These are phyloP conservation scores for Trichoderma afroharzianum DNA, from an alignment of 2,329 filamentous ascomycete species.

Conservation along the genomic window DNA sequence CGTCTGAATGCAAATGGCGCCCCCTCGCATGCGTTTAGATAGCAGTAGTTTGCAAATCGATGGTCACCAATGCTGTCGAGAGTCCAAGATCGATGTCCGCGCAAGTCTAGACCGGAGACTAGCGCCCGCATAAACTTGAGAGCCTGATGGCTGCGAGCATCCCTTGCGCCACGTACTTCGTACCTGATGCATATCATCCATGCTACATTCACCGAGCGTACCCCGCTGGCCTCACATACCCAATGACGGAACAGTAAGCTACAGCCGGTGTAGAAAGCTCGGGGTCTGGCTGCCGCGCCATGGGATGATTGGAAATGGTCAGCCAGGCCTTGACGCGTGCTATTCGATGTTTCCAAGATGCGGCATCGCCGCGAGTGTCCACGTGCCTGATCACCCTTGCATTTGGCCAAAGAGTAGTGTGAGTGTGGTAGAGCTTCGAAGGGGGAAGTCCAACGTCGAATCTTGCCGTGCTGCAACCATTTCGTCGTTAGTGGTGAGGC, in stretches of 20 bases:
- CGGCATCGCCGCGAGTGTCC: conserved; percentile 9
- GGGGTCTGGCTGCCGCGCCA: conserved; percentile 1
- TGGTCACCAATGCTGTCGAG: neutral
- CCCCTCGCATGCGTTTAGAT: conserved; percentile 1
- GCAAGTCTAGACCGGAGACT: conserved; percentile 10
- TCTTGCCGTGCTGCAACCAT: neutral
- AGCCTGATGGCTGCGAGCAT: conserved; percentile 4
- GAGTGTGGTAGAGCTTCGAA: neutral
- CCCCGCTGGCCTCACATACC: conserved; percentile 7
- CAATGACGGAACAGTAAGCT: conserved; percentile 16
- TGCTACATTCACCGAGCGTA: conserved; percentile 15
- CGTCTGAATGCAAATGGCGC: neutral
- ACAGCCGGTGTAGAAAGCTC: conserved; percentile 18
- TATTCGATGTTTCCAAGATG: conserved; percentile 7
- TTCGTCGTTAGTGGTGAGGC: conserved; percentile 2
- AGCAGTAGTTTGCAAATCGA: neutral
- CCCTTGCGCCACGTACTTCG: conserved; percentile 14
- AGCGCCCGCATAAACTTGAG: conserved; percentile 7
- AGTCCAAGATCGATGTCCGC: conserved; percentile 1
- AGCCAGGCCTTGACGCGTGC: neutral
- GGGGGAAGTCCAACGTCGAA: neutral
- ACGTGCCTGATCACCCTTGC: conserved; percentile 16
- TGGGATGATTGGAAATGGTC: conserved; percentile 1
- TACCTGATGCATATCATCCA: conserved; percentile 16
- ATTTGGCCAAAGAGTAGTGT: neutral